A percentile compares a stretch with the other conserved stretches of the same genome.
Conservation (phyloP, 176 grass and related monocot genomes). For the Elaeis guineensis region DNA sequence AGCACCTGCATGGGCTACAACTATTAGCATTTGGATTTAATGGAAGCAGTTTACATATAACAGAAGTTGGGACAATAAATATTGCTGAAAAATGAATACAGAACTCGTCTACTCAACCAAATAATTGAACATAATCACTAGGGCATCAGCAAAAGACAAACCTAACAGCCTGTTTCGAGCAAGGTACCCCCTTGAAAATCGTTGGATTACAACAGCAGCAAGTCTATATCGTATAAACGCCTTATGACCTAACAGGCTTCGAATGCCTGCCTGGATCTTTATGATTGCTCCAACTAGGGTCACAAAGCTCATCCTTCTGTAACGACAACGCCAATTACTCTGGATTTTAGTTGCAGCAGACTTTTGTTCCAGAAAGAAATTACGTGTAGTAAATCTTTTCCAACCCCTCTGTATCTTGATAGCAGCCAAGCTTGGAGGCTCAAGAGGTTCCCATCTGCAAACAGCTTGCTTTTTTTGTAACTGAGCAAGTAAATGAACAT, state of each 20-base stretch:
- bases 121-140: no score
- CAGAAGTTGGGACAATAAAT: not conserved
- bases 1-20: constrained; percentile 30
- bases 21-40: not conserved
- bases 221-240: constrained; percentile 9
- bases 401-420: constrained; percentile 42
- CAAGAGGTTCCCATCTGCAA: constrained; percentile 1
- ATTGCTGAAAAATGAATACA: constrained; percentile 1
- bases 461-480: constrained; percentile 4
- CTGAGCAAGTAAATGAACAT: constrained; percentile 15
- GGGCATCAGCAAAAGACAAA: constrained; percentile 19
- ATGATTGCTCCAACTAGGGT: constrained; percentile 29
- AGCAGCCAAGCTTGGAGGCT: constrained; percentile 29
- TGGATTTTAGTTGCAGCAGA: constrained; percentile 46
- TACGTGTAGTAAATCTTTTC: constrained; percentile 28
- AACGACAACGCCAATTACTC: constrained; percentile 40
- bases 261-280: constrained; percentile 30
- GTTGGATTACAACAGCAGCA: constrained; percentile 37
- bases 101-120: not conserved
- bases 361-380: constrained; percentile 15
- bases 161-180: constrained; percentile 47
- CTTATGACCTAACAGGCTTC: constrained; percentile 19
- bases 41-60: no score
- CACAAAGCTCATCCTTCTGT: constrained; percentile 20
- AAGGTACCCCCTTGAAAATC: constrained; percentile 34